Base-by-base conservation (phyloP, 2,329 filamentous ascomycete genomes). In the Colletotrichum sp. region DNA sequence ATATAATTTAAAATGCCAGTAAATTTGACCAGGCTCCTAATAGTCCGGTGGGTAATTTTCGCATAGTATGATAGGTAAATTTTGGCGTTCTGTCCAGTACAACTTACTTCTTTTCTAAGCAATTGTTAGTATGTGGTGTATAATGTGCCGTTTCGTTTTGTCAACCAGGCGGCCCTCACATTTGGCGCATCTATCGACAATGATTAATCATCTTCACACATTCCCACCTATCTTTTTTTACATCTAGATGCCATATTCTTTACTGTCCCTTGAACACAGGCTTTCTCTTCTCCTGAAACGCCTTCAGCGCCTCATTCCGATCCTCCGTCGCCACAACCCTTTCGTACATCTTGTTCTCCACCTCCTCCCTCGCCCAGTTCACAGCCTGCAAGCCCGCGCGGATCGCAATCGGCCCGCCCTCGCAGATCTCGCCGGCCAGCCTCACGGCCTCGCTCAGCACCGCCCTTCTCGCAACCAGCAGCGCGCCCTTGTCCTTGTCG, bases 321-420 rank as follows among this genome's bases (percentile, higher is more conserved):
- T 99, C 97, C 82, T 96, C 93, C 0, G 95, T 98, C 77, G 89
- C 90, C 18, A 98, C 90, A 6, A 98, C 95, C 30, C 93, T 88
- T 81, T 95, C 91, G 84, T 98, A 98, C 86, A 96, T 96, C 79
- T 91, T 89, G 84, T 96, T 96, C 87, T 98, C 97, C n/a, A 93
- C 91, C 81, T 91, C 91, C 85, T 97, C 94, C 6, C 90, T 86
- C 83, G 95, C 83, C 90, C 92, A 90, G 69, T 91, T 89, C 3
- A 98, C 94, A 2, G 96, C 96, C 84, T 93, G 89, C 82, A 98
- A 87, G 5, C 93, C 96, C 69, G 95, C 94, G 77, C 93, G 90
- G 36, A 98, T 89, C 0, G 96, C 96, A 74, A 98, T 88, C 0
- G 97, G 97, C 0, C 94, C 97, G 32, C 96, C 96, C 84, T 97